Percentiles rank a stretch among this genome's conserved stretches.
phyloP scores from a whole-genome alignment of 805 yeast species.

The Candida incommunis region DNA sequence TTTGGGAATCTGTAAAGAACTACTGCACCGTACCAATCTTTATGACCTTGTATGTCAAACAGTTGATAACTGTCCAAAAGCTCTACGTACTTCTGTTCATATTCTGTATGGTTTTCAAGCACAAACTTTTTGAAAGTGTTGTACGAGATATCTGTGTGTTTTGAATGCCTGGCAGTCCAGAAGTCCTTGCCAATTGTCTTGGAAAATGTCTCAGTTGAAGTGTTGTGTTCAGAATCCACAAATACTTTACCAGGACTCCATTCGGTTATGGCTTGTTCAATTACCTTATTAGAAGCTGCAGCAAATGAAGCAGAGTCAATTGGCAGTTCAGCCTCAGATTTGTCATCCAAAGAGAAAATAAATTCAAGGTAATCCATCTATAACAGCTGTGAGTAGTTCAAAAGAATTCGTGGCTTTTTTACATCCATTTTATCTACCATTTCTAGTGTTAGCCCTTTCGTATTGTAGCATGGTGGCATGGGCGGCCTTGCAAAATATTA shows the following conservation, averaged over 20 bases:
- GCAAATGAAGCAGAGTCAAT: not conserved
- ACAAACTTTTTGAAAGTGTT: conserved; percentile 16
- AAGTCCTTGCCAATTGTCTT: conserved; percentile 12
- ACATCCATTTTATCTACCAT: too few relatives aligned
- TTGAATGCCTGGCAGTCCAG: conserved; percentile 20
- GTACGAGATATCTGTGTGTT: conserved; percentile 17
- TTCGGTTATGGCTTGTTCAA: not conserved
- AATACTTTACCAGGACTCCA: not conserved
- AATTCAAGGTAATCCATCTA: too few relatives aligned
- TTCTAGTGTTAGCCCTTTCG: too few relatives aligned
- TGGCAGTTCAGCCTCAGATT: not conserved
- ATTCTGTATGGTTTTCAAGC: conserved; percentile 18
- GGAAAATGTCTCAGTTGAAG: conserved; percentile 7
- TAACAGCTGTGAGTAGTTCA: too few relatives aligned
- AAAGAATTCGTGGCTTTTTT: too few relatives aligned
- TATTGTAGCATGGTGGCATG: too few relatives aligned
- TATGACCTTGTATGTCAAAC: conserved; percentile 7
- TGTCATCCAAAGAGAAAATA: not conserved
- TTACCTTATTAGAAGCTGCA: not conserved
- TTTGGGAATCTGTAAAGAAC: conserved; percentile 18
- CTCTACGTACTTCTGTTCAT: conserved; percentile 20
- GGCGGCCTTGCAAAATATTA: too few relatives aligned
- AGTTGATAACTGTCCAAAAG: conserved; percentile 13
- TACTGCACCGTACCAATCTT: conserved; percentile 11
- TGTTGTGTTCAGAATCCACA: not conserved